Evolutionary conservation across 1,284 basidiomycete species (phyloP).

Genomic region (Anthracocystis panici-leucophaei): DNA sequence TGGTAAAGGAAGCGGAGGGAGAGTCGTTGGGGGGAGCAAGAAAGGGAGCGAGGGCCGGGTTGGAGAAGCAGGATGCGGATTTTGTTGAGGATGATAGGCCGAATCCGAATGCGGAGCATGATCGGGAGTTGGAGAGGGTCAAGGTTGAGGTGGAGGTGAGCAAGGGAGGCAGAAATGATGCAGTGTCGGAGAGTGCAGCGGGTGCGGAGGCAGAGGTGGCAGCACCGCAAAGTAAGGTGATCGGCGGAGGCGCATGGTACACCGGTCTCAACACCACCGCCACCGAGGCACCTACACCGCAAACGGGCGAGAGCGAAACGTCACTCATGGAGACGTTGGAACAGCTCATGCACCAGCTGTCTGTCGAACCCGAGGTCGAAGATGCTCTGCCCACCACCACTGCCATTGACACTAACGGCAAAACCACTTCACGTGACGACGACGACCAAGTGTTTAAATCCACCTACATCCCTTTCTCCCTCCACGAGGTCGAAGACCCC

Average conservation of each 20-base stretch:
- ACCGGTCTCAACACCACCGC: slow-evolving; percentile 20
- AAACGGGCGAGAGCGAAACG: slow-evolving; percentile 52
- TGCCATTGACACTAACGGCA: not conserved
- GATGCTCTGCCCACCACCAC: not conserved
- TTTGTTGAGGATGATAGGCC: slow-evolving; percentile 24
- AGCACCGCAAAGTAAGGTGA: slow-evolving; percentile 21
- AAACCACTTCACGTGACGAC: slow-evolving; percentile 1
- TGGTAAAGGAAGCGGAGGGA: slow-evolving; percentile 36
- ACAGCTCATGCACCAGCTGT: slow-evolving; percentile 37
- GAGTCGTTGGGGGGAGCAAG: slow-evolving; percentile 5
- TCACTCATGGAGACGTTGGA: slow-evolving; percentile 52
- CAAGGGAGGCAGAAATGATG: not conserved
- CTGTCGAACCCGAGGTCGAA: slow-evolving; percentile 10
- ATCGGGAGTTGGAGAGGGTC: slow-evolving; percentile 11
- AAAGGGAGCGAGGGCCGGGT: slow-evolving; percentile 54
- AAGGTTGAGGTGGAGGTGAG: no score
- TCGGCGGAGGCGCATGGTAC: slow-evolving; percentile 41
- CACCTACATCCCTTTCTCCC: slow-evolving; percentile 65
- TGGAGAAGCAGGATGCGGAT: slow-evolving; percentile 55
- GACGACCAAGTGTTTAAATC: slow-evolving; percentile 65
- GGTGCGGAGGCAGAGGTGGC: not conserved
- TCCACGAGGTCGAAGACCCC: slow-evolving; percentile 66
- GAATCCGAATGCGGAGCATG: slow-evolving; percentile 32
- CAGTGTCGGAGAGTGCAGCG: not conserved
- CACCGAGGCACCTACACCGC: not conserved